phyloP scores from a whole-genome alignment of 2,329 filamentous ascomycete species.

The Exophiala lecanii-corni region DNA sequence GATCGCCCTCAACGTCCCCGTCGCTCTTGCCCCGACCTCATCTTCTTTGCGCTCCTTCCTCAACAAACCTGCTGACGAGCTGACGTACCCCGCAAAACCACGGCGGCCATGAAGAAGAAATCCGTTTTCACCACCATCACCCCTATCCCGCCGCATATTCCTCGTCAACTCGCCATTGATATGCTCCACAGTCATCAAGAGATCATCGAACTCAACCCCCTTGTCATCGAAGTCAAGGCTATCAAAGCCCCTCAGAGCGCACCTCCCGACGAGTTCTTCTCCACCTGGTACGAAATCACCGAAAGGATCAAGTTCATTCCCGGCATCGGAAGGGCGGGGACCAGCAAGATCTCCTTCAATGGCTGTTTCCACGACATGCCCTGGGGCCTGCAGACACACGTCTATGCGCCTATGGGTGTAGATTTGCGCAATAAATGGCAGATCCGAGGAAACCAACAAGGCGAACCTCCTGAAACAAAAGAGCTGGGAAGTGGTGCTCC shows the following conservation, averaged over 20 bases:
- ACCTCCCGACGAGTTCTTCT: constrained; percentile 64
- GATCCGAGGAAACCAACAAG: constrained; percentile 67
- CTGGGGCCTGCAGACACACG: constrained; percentile 73
- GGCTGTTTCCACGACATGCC: constrained; percentile 73
- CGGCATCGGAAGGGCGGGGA: constrained; percentile 37
- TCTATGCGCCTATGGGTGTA: constrained; percentile 75
- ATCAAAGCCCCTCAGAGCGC: constrained; percentile 65
- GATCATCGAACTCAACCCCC: constrained; percentile 85
- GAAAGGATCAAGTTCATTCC: constrained; percentile 74
- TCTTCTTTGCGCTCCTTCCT: background rate
- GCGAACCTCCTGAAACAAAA: constrained; percentile 60
- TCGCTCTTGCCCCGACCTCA: too few species aligned
- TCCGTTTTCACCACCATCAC: constrained; percentile 50
- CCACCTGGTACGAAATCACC: constrained; percentile 72
- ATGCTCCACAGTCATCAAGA: constrained; percentile 72
- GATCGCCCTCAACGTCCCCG: too few species aligned
- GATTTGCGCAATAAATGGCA: constrained; percentile 75
- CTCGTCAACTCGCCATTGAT: constrained; percentile 63
- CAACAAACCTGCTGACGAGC: background rate
- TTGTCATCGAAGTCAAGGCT: constrained; percentile 66
- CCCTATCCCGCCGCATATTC: constrained; percentile 65
- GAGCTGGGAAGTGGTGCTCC: constrained; percentile 66
- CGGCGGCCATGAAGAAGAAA: constrained; percentile 24
- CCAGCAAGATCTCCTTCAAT: constrained; percentile 68
- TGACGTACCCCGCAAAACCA: background rate